phyloP scores from a whole-genome alignment of 2,329 filamentous ascomycete species.

The Hyphodiscus sp. region DNA sequence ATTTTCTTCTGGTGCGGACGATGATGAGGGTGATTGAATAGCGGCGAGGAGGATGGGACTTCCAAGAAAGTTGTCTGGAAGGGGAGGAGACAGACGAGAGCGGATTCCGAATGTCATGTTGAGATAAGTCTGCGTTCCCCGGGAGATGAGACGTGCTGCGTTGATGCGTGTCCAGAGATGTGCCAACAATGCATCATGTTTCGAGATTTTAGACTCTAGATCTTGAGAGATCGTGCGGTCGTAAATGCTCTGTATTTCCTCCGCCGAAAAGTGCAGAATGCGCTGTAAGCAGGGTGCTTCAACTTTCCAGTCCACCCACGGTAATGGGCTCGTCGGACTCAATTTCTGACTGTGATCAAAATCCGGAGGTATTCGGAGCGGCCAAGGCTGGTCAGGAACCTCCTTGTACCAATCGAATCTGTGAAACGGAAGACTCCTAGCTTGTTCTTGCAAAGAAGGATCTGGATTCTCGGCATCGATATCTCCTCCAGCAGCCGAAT shows the following conservation, averaged over 20 bases:
- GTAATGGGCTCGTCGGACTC: constrained; percentile 30
- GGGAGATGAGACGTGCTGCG: constrained; percentile 31
- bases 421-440: constrained; percentile 37
- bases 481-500: constrained; percentile 30
- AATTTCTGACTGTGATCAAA: constrained; percentile 23
- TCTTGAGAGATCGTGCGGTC: constrained; percentile 13
- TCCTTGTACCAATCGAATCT: constrained; percentile 39
- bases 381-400: constrained; percentile 15
- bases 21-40: constrained; percentile 16
- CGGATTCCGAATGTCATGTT: constrained; percentile 38
- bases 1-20: constrained; percentile 6
- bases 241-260: constrained; percentile 33
- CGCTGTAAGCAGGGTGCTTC: constrained; percentile 28
- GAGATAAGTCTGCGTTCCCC: constrained; percentile 28
- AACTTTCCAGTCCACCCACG: constrained; percentile 39
- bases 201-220: constrained; percentile 28
- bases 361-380: constrained; percentile 18
- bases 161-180: constrained; percentile 41
- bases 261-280: constrained; percentile 33
- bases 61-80: constrained; percentile 37
- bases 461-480: constrained; percentile 22
- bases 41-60: constrained; percentile 38
- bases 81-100: constrained; percentile 32
- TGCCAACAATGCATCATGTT: constrained; percentile 40
- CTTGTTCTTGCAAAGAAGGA: constrained; percentile 24